These are phyloP conservation scores for Vanderwaltozyma tropicalis DNA, from an alignment of 805 yeast species.

Conservation along the genomic window DNA sequence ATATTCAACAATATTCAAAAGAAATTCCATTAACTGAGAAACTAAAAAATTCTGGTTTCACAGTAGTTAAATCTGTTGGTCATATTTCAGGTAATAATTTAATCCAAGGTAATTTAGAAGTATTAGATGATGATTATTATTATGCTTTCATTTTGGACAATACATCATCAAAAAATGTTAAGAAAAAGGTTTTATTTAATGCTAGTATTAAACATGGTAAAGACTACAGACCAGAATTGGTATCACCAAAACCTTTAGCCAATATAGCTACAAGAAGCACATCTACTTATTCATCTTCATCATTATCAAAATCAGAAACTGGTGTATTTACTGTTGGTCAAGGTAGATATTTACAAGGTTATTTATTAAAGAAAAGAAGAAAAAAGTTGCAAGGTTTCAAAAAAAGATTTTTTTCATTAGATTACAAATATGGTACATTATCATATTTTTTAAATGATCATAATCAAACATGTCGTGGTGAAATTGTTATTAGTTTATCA, in stretches of 20 bases:
- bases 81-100: constrained; percentile 50
- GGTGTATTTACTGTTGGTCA: constrained; percentile 25
- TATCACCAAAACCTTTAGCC: neutral
- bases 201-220: constrained; percentile 29
- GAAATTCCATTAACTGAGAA: constrained; percentile 45
- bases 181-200: constrained; percentile 70
- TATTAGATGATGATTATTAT: constrained; percentile 54
- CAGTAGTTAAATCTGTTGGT: constrained; percentile 44
- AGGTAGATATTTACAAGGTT: constrained; percentile 70
- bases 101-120: constrained; percentile 51
- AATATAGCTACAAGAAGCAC: constrained; percentile 7
- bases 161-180: constrained; percentile 74
- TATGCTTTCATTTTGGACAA: constrained; percentile 84
- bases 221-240: neutral
- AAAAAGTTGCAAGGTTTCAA: constrained; percentile 80
- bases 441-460: constrained; percentile 68
- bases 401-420: constrained; percentile 74
- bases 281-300: constrained; percentile 10
- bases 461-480: constrained; percentile 68
- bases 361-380: constrained; percentile 67
- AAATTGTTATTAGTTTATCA: constrained; percentile 76
- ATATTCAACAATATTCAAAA: constrained; percentile 29
- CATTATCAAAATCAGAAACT: constrained; percentile 8
- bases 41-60: constrained; percentile 43
- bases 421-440: constrained; percentile 70